Evolutionary conservation across 257 asterid species (phyloP), one percentile per base, ranked within the genome.

Genomic region (Solanum paucissectum): DNA sequence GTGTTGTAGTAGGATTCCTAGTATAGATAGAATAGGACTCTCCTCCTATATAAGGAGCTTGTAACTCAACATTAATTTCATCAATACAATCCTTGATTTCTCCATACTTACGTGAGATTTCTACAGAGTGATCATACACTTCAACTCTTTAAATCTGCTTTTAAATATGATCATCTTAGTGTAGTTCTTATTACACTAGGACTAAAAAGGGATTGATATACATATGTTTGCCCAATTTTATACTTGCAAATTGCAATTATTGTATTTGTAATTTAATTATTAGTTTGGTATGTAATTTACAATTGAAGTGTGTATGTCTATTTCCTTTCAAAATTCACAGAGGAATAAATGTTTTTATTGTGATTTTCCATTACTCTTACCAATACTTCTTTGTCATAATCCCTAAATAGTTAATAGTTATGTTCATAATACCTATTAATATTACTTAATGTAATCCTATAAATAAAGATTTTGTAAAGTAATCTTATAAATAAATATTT

Each of bases 151-250:
- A 92, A 88, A 89, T 83, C 89, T 62, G 96, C 89, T 33, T 96
- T 90, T 76, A 86, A 89, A 77, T 94, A 29, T 87, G 92, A 95
- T 91, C 95, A 96, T 88, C 72, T 95, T 40, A 90, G 92, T 68
- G 7, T 96, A 74, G 84, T 92, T 73, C 98, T 96, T 89, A 84
- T 87, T 87, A 2, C 93, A 36, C 25, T 96, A 52, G 98, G 99
- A 14, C 66, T 96, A 21, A 95, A 93, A 69, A 93, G 52, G 83
- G 88, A 90, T 27, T 94, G 89, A 91, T 40, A 20, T n/a, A 44
- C 52, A 21, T 75, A 9, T 9, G 8, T 64, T n/a, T 64, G 14
- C 33, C 49, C 82, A 10, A 36, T 73, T 36, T 23, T 0, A 44
- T 44, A 44, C 18, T 18, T 36, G 34, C 83, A 75, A 75, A 23